A percentile compares a stretch with the other conserved stretches of the same genome.
These are phyloP conservation scores for Lasiodiplodia sp. DNA, from an alignment of 2,329 filamentous ascomycete species.

Conservation along the genomic window DNA sequence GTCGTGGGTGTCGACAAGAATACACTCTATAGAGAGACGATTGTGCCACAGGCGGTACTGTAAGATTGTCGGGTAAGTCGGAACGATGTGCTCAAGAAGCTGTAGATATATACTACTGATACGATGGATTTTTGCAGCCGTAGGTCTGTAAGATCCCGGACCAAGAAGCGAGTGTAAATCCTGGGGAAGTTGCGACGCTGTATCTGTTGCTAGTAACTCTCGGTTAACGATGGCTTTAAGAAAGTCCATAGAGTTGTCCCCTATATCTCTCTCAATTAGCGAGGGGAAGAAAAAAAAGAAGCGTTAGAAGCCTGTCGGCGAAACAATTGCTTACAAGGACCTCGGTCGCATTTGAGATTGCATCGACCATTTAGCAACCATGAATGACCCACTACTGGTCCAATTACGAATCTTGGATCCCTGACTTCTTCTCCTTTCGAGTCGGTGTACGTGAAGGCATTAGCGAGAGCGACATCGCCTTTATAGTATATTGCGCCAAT, in stretches of 20 bases:
- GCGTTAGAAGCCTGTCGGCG: too few species aligned
- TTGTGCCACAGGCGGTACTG: neutral
- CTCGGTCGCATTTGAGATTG: neutral
- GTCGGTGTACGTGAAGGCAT: neutral
- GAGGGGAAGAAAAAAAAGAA: too few species aligned
- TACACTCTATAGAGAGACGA: neutral
- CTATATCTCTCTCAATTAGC: too few species aligned
- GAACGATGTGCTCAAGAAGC: neutral
- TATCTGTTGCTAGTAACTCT: neutral
- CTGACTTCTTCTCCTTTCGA: neutral
- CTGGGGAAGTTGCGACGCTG: neutral
- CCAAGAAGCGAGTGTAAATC: neutral
- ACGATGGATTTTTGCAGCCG: conserved; percentile 87
- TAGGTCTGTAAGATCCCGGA: conserved; percentile 67
- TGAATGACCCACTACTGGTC: neutral
- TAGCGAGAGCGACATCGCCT: neutral
- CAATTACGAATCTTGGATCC: neutral
- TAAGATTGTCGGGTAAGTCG: neutral
- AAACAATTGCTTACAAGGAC: neutral
- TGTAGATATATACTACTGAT: conserved; percentile 70
- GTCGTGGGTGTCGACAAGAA: neutral
- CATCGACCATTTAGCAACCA: neutral
- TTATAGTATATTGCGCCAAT: neutral
- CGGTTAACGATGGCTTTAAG: neutral
- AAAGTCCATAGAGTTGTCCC: too few species aligned